Evolutionary conservation across 2,329 filamentous ascomycete species (phyloP).

Genomic region (Chaetomium olivaceum): DNA sequence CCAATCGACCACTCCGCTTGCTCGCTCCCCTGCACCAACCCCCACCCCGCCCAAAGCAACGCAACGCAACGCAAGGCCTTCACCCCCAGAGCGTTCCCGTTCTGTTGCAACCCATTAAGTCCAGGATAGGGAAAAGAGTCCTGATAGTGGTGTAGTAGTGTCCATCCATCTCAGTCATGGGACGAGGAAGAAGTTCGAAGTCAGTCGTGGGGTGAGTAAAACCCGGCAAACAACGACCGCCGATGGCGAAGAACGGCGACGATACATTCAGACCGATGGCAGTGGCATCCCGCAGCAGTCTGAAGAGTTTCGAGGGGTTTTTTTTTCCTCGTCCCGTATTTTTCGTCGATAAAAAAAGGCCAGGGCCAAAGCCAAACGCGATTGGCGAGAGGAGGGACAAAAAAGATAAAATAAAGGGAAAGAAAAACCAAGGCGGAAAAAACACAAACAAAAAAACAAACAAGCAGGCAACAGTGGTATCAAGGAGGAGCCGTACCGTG

Average conservation of each 20-base stretch:
- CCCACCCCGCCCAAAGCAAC: too few species aligned
- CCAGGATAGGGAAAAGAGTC: neutral
- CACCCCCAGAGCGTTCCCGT: neutral
- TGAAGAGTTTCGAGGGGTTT: neutral
- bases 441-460: neutral
- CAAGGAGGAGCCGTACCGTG: slow-evolving; percentile 11
- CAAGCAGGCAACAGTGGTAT: slow-evolving; percentile 18
- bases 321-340: neutral
- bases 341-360: neutral
- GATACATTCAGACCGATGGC: neutral
- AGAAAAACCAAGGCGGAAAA: neutral
- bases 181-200: neutral
- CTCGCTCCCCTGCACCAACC: neutral
- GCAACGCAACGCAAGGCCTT: neutral
- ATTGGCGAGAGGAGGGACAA: neutral
- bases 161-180: neutral
- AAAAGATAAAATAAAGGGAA: neutral
- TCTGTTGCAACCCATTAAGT: neutral
- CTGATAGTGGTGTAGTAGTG: neutral
- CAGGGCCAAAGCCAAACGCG: neutral
- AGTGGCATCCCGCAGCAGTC: neutral
- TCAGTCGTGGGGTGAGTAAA: neutral
- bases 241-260: neutral
- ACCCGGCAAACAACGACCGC: neutral
- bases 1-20: neutral